A percentile compares a stretch with the other conserved stretches of the same genome.
Evolutionary conservation across 306 rosid species (phyloP).

Genomic region (Vigna nakashimae): DNA sequence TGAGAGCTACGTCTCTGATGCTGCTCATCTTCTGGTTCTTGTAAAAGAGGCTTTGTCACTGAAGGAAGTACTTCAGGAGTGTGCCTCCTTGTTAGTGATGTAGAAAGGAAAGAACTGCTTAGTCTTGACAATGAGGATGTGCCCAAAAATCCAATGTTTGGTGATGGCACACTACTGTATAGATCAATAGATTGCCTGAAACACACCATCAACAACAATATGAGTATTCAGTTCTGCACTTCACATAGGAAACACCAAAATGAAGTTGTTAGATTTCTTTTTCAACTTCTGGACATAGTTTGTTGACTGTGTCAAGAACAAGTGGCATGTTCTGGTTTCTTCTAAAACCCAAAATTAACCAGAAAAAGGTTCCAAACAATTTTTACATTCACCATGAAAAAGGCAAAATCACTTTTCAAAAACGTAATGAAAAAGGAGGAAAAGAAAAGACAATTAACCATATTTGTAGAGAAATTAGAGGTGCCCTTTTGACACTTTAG

Average conservation of each 20-base stretch:
- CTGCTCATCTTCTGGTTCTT: slow-evolving; percentile 59
- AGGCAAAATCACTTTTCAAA: slow-evolving; percentile 38
- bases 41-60: slow-evolving; percentile 66
- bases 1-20: slow-evolving; percentile 69
- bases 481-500: slow-evolving; percentile 27
- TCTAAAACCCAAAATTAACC: slow-evolving; percentile 2
- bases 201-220: slow-evolving; percentile 37
- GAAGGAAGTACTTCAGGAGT: slow-evolving; percentile 83
- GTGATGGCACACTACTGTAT: slow-evolving; percentile 90
- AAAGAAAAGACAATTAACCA: slow-evolving; percentile 18
- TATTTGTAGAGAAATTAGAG: background rate
- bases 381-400: slow-evolving; percentile 1
- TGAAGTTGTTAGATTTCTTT: background rate
- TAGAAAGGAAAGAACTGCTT: slow-evolving; percentile 88
- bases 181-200: slow-evolving; percentile 97
- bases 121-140: slow-evolving; percentile 80
- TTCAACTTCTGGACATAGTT: slow-evolving; percentile 4
- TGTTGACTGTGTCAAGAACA: slow-evolving; percentile 18
- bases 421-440: background rate
- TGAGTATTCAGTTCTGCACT: slow-evolving; percentile 35
- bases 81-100: slow-evolving; percentile 92
- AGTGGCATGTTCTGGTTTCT: slow-evolving; percentile 6
- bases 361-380: slow-evolving; percentile 10
- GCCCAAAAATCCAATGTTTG: slow-evolving; percentile 85
- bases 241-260: background rate